Evolutionary conservation across 495 filamentous ascomycete species (phyloP).

Genomic region (Neurospora africana): DNA sequence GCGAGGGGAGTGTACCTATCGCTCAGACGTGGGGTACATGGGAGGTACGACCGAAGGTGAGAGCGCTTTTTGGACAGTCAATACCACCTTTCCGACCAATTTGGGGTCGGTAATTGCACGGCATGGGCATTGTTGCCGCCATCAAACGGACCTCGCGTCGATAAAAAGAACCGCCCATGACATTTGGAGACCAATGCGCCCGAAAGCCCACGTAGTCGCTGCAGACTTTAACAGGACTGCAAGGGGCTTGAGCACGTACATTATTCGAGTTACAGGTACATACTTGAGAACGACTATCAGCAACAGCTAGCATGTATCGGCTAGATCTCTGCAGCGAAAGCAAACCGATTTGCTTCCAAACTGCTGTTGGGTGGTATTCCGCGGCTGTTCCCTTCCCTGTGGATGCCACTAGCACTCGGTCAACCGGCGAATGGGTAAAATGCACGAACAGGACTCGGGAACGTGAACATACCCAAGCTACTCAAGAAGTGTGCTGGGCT

Average conservation of each 20-base stretch:
- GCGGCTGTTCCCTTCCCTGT: not conserved
- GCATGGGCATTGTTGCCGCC: not conserved
- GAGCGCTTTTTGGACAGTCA: slow-evolving; percentile 1
- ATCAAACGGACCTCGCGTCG: not conserved
- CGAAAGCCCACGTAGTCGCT: not conserved
- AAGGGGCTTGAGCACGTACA: not conserved
- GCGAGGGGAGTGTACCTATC: slow-evolving; percentile 14
- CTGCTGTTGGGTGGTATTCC: not conserved
- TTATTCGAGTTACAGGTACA: not conserved
- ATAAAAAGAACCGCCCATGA: not conserved
- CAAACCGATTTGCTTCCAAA: not conserved
- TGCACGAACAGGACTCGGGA: not conserved
- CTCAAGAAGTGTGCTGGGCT: slow-evolving; percentile 1
- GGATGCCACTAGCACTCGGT: not conserved
- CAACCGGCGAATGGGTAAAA: not conserved
- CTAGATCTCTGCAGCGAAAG: not conserved
- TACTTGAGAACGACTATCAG: not conserved
- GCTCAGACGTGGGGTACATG: slow-evolving; percentile 13
- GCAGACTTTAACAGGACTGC: not conserved
- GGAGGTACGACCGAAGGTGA: slow-evolving; percentile 7
- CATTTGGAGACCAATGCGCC: not conserved
- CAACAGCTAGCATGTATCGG: not conserved
- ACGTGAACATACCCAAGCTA: not conserved
- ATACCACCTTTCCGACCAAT: not conserved
- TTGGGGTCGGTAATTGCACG: slow-evolving; percentile 1